phyloP scores from a whole-genome alignment of 2,329 filamentous ascomycete species.

The Verruconis gallopava region DNA sequence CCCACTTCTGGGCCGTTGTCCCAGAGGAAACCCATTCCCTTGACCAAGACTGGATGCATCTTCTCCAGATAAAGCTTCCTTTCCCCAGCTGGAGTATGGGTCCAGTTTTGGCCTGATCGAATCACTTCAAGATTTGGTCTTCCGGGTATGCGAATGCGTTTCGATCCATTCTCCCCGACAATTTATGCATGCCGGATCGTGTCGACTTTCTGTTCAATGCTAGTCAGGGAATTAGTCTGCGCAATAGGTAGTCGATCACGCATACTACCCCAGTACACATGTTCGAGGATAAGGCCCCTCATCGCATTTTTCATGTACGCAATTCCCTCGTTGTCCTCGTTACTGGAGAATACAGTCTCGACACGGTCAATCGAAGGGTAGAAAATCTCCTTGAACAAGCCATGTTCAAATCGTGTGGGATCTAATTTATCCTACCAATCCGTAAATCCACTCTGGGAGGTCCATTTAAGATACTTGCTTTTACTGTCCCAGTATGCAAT shows the following conservation, averaged over 20 bases:
- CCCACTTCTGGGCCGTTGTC: constrained; percentile 31
- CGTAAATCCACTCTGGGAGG: constrained; percentile 22
- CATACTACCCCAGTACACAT: constrained; percentile 37
- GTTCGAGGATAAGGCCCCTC: constrained; percentile 28
- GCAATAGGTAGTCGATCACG: constrained; percentile 29
- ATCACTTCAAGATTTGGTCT: background rate
- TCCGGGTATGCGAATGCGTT: background rate
- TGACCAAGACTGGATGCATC: constrained; percentile 32
- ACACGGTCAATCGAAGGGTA: constrained; percentile 30
- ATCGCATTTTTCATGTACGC: constrained; percentile 28
- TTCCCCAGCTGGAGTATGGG: constrained; percentile 27
- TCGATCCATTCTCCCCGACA: background rate
- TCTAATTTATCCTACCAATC: constrained; percentile 26
- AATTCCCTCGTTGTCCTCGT: constrained; percentile 26
- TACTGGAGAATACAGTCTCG: constrained; percentile 31
- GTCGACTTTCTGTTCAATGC: background rate
- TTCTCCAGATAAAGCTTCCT: constrained; percentile 31
- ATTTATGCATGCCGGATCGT: background rate
- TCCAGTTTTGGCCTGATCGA: constrained; percentile 9
- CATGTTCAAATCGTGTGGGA: constrained; percentile 19
- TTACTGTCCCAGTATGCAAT: constrained; percentile 28
- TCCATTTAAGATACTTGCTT: constrained; percentile 21
- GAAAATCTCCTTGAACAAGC: constrained; percentile 34
- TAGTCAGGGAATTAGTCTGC: constrained; percentile 25
- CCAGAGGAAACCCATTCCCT: constrained; percentile 33